A percentile compares a stretch with the other conserved stretches of the same genome.
Conservation (phyloP, 2,329 filamentous ascomycete genomes). For the Xylariaceae sp. region DNA sequence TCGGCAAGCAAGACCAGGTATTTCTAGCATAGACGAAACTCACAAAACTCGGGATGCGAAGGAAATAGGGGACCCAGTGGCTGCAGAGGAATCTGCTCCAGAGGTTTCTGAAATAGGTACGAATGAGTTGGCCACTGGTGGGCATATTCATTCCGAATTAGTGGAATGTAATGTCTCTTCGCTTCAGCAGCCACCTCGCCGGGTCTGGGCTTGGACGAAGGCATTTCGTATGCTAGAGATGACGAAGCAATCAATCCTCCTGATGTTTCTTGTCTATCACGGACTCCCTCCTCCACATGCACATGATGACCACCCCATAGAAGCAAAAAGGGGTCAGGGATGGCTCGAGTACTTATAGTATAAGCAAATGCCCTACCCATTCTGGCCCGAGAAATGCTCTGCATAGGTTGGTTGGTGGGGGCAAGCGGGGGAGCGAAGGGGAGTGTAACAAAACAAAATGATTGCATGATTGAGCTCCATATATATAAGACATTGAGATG, state of each 20-base stretch:
- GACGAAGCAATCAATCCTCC: conserved; percentile 13
- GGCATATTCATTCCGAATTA: conserved; percentile 55
- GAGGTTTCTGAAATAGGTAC: conserved; percentile 51
- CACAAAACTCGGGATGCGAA: conserved; percentile 44
- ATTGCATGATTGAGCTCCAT: conserved; percentile 28
- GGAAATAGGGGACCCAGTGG: conserved; percentile 34
- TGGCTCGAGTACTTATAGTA: conserved; percentile 12
- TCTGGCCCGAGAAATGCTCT: too few species aligned
- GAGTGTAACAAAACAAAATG: conserved; percentile 26
- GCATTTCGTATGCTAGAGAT: conserved; percentile 39
- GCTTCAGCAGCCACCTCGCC: conserved; percentile 70
- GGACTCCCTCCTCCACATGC: conserved; percentile 1
- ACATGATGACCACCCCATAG: conserved; percentile 1
- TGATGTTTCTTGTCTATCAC: conserved; percentile 1
- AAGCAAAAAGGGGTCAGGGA: conserved; percentile 4
- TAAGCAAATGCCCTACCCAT: too few species aligned
- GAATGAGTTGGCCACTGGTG: conserved; percentile 55
- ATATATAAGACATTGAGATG: conserved; percentile 33
- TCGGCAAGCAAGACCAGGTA: too few species aligned
- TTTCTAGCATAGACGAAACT: conserved; percentile 16
- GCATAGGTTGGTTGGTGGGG: conserved; percentile 12
- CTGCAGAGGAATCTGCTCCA: conserved; percentile 41
- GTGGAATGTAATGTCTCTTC: conserved; percentile 66
- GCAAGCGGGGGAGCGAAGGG: conserved; percentile 15
- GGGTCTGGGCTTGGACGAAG: conserved; percentile 56